phyloP scores from a whole-genome alignment of 1,284 basidiomycete genomes.

The Cryptococcus floricola region DNA sequence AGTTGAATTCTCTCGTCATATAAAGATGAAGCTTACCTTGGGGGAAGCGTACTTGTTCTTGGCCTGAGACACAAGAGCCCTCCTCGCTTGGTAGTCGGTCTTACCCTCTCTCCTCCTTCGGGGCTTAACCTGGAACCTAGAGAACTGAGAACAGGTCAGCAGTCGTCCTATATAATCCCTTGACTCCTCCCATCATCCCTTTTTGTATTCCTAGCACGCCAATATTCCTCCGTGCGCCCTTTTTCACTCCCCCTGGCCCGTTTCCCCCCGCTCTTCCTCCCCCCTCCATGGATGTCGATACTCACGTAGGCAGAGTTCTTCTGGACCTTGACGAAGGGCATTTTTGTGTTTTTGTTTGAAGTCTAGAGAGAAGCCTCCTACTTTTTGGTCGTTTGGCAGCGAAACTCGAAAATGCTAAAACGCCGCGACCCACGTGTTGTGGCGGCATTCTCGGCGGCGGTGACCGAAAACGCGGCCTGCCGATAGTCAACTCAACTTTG shows the following conservation, averaged over 20 bases:
- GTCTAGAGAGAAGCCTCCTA: neutral
- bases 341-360: constrained; percentile 31
- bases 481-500: neutral
- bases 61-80: constrained; percentile 92
- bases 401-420: too few species aligned
- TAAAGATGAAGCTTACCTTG: constrained; percentile 53
- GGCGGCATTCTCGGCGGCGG: neutral
- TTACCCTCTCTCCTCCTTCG: constrained; percentile 93
- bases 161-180: neutral
- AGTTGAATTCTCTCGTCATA: neutral
- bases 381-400: too few species aligned
- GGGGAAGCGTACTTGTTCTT: constrained; percentile 99
- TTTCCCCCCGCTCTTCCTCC: too few species aligned
- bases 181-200: too few species aligned
- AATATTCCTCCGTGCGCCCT: too few species aligned
- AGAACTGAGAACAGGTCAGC: constrained; percentile 54
- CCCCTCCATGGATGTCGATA: too few species aligned
- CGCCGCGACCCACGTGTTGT: neutral
- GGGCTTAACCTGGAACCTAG: constrained; percentile 95
- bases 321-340: constrained; percentile 56
- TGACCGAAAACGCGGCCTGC: neutral
- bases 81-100: constrained; percentile 99
- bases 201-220: neutral
- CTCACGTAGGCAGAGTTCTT: constrained; percentile 74
- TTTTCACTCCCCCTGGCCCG: neutral